phyloP scores from a whole-genome alignment of 495 filamentous ascomycete species.

The Daldinia bambusicola region DNA sequence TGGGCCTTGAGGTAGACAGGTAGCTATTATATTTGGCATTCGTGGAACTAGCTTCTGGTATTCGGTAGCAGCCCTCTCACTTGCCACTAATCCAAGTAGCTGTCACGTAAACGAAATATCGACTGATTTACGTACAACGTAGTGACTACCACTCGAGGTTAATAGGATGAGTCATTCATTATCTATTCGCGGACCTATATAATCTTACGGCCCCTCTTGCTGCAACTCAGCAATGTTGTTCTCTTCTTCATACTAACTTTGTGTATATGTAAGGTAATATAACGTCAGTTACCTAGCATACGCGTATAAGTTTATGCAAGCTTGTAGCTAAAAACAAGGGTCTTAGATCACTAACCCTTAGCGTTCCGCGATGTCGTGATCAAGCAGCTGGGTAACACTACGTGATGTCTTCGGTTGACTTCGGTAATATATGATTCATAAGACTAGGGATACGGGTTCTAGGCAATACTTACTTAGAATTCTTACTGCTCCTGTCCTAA shows the following conservation, averaged over 20 bases:
- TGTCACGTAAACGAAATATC: background rate
- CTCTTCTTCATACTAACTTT: background rate
- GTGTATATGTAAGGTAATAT: background rate
- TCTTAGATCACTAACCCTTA: no score
- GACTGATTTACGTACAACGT: background rate
- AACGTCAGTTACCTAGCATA: background rate
- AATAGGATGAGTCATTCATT: background rate
- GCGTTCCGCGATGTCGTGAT: background rate
- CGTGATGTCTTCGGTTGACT: no score
- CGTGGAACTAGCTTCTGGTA: background rate
- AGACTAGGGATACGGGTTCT: background rate
- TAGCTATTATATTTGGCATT: background rate
- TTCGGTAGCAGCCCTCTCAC: background rate
- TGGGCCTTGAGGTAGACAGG: background rate
- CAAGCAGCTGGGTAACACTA: background rate
- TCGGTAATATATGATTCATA: background rate
- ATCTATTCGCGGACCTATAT: no score
- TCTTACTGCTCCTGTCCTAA: no score
- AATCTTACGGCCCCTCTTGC: background rate
- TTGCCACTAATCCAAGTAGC: background rate
- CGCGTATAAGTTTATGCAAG: background rate
- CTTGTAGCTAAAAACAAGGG: background rate
- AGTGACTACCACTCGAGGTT: background rate
- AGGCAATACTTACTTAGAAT: background rate
- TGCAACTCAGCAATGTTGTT: background rate